Evolutionary conservation across 2,329 filamentous ascomycete genomes (phyloP).

Genomic region (Ophiostoma tasmaniense): DNA sequence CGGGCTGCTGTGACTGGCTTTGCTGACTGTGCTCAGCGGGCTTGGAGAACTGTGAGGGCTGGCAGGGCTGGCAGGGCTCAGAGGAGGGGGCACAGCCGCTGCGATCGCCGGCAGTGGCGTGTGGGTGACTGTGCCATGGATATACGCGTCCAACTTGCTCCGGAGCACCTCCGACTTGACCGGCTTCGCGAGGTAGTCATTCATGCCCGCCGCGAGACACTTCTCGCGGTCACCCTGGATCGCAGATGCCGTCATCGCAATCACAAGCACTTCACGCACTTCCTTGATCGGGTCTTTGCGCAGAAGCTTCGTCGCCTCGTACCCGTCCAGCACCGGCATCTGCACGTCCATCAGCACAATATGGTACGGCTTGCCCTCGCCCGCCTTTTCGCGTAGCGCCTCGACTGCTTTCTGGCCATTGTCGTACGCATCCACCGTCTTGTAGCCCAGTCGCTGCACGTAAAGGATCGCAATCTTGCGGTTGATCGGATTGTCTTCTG

Average conservation of each 20-base stretch:
- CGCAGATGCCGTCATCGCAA: conserved; percentile 93
- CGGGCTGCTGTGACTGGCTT: not conserved
- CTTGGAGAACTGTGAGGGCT: not conserved
- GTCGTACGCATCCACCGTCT: conserved; percentile 73
- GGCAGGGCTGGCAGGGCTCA: not conserved
- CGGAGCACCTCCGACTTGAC: conserved; percentile 83
- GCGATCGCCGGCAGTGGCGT: conserved; percentile 25
- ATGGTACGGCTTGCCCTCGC: conserved; percentile 70
- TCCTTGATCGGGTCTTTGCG: conserved; percentile 66
- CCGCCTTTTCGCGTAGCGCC: conserved; percentile 65
- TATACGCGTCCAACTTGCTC: conserved; percentile 62
- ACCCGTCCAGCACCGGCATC: conserved; percentile 89
- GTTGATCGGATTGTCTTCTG: conserved; percentile 92
- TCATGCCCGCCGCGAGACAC: conserved; percentile 93
- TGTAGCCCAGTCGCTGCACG: conserved; percentile 75
- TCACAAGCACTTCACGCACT: conserved; percentile 79
- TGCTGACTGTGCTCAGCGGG: not conserved
- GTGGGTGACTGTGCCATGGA: conserved; percentile 29
- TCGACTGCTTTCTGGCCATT: conserved; percentile 85
- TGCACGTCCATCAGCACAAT: conserved; percentile 93
- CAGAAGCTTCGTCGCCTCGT: conserved; percentile 79
- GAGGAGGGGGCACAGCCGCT: not conserved
- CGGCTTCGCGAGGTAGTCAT: conserved; percentile 92
- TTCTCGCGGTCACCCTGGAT: conserved; percentile 94
- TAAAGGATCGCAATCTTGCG: conserved; percentile 91